Percentiles rank a stretch among this genome's conserved stretches.
phyloP scores from a whole-genome alignment of 2,329 filamentous ascomycete genomes.

The Fusarium oligoseptatum region DNA sequence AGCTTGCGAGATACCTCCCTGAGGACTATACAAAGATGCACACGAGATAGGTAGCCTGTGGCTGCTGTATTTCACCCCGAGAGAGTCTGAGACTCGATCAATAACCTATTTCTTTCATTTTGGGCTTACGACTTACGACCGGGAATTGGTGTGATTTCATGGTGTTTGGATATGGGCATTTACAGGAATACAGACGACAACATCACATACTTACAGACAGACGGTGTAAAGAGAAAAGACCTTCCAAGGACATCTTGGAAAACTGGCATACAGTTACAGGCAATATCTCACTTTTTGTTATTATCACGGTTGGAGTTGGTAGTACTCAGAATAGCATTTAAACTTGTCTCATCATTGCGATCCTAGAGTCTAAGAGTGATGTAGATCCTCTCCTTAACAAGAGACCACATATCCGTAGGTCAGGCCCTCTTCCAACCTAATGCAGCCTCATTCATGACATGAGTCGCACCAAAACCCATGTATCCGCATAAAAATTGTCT shows the following conservation, averaged over 20 bases:
- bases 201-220: background rate
- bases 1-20: conserved; percentile 52
- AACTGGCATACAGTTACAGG: conserved; percentile 2
- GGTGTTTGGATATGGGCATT: background rate
- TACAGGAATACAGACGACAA: background rate
- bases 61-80: background rate
- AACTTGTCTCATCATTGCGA: background rate
- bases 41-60: conserved; percentile 44
- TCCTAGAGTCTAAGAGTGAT: background rate
- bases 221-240: background rate
- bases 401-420: background rate
- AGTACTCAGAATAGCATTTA: background rate
- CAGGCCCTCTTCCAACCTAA: background rate
- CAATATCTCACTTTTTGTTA: background rate
- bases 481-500: conserved; percentile 29
- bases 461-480: conserved; percentile 12
- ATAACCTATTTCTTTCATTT: background rate
- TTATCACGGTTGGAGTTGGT: background rate
- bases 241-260: background rate
- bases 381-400: background rate
- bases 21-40: conserved; percentile 52
- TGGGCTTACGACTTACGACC: background rate
- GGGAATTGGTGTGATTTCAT: background rate
- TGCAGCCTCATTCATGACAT: background rate
- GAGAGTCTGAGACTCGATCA: background rate